These are phyloP conservation scores for Asterionellopsis glacialis DNA, from an alignment of 108 stramenopile genomes.

Conservation along the genomic window DNA sequence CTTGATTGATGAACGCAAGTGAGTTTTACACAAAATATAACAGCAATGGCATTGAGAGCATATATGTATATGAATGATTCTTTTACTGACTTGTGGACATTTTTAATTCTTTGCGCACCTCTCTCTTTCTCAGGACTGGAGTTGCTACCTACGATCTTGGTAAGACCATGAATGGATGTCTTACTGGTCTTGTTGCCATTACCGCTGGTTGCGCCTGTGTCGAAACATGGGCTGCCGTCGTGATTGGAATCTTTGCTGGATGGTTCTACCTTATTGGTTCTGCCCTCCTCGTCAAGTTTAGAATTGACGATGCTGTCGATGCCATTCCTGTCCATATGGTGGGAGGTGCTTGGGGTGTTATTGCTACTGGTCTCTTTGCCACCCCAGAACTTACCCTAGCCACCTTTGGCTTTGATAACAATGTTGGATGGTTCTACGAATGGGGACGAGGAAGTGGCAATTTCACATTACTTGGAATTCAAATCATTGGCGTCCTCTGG, in stretches of 20 bases:
- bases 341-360: constrained; percentile 52
- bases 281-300: constrained; percentile 38
- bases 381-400: constrained; percentile 10
- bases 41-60: too few relatives aligned
- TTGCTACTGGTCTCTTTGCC: constrained; percentile 51
- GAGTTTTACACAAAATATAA: not conserved
- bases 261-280: constrained; percentile 40
- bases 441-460: constrained; percentile 43
- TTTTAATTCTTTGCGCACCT: not conserved
- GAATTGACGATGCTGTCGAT: constrained; percentile 81
- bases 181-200: constrained; percentile 55
- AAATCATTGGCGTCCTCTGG: constrained; percentile 40
- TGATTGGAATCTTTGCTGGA: constrained; percentile 68
- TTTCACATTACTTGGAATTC: constrained; percentile 47
- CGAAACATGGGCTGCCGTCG: constrained; percentile 71
- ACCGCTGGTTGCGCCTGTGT: constrained; percentile 64
- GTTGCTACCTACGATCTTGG: constrained; percentile 40
- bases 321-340: constrained; percentile 63
- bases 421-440: constrained; percentile 40
- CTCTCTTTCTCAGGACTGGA: constrained; percentile 12
- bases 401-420: constrained; percentile 10
- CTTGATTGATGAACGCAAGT: constrained; percentile 20
- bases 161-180: constrained; percentile 58
- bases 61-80: not conserved
- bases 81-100: not conserved